These are phyloP conservation scores for Aspergillus sergii DNA, from an alignment of 2,329 filamentous ascomycete genomes.

Conservation along the genomic window DNA sequence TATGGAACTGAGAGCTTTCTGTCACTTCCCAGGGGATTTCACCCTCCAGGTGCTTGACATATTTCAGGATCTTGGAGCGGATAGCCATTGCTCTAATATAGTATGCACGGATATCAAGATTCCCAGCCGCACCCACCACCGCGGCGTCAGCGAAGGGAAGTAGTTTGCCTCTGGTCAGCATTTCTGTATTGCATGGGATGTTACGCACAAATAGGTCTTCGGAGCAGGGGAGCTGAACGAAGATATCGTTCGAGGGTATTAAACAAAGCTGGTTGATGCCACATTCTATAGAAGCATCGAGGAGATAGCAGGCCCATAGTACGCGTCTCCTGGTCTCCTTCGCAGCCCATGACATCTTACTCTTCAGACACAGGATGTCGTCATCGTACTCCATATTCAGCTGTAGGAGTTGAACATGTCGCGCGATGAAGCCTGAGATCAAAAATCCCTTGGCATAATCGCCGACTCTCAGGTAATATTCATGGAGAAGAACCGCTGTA, in stretches of 20 bases:
- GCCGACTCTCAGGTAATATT: constrained; percentile 33
- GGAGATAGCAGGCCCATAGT: constrained; percentile 34
- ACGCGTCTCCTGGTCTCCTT: constrained; percentile 34
- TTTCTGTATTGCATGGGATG: constrained; percentile 32
- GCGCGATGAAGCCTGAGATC: constrained; percentile 32
- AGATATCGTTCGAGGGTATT: constrained; percentile 31
- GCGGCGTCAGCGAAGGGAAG: constrained; percentile 1
- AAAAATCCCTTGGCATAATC: constrained; percentile 38
- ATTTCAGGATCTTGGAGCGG: constrained; percentile 7
- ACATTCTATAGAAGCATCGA: neutral
- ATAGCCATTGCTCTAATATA: constrained; percentile 7
- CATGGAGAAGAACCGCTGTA: constrained; percentile 31
- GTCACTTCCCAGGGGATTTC: constrained; percentile 8
- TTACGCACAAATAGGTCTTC: constrained; percentile 34
- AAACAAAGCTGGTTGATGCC: neutral
- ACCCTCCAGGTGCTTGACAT: constrained; percentile 6
- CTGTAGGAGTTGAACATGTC: constrained; percentile 34
- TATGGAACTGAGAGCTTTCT: neutral
- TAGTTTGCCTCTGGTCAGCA: constrained; percentile 12
- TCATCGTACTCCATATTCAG: constrained; percentile 36
- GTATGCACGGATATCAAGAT: constrained; percentile 7
- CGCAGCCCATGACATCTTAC: constrained; percentile 20
- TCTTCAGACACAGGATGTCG: constrained; percentile 29
- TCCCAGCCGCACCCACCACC: neutral
- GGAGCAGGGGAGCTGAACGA: constrained; percentile 35